Percentiles rank a stretch among this genome's conserved stretches.
phyloP scores from a whole-genome alignment of 805 yeast genomes.

The Candida corydali region DNA sequence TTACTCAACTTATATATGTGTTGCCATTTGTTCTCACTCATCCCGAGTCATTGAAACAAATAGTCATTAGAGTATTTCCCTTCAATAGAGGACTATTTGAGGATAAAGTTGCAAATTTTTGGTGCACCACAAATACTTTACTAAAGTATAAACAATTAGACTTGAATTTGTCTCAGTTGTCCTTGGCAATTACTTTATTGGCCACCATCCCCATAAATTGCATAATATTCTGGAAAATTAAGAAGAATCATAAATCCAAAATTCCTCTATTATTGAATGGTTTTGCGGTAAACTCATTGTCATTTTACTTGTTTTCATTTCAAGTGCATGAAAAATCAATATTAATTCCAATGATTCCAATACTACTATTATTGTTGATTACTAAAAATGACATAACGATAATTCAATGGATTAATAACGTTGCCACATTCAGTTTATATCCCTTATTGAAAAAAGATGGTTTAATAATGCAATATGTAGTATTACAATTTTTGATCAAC shows the following conservation, averaged over 20 bases:
- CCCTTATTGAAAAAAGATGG: constrained; percentile 81
- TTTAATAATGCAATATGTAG: constrained; percentile 66
- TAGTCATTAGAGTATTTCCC: constrained; percentile 74
- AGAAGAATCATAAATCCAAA: constrained; percentile 10
- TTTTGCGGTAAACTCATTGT: constrained; percentile 77
- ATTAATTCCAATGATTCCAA: constrained; percentile 81
- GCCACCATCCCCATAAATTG: constrained; percentile 30
- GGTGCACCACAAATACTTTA: constrained; percentile 89
- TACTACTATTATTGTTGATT: constrained; percentile 58
- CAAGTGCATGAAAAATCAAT: constrained; percentile 96
- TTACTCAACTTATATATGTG: constrained; percentile 48
- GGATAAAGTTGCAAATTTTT: constrained; percentile 94
- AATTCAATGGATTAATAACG: constrained; percentile 82
- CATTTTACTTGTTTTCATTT: constrained; percentile 85
- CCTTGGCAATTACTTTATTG: constrained; percentile 50
- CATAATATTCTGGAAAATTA: constrained; percentile 33
- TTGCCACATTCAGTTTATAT: constrained; percentile 81
- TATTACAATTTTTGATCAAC: constrained; percentile 51
- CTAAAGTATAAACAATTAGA: constrained; percentile 62
- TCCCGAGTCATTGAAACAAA: constrained; percentile 39
- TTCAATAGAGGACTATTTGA: constrained; percentile 92
- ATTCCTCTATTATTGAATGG: constrained; percentile 49
- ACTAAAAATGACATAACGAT: constrained; percentile 62
- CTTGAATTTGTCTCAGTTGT: constrained; percentile 52
- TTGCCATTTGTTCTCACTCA: constrained; percentile 55